Conservation (phyloP, 2,329 filamentous ascomycete species). For the Chrysoporthe cubensis region DNA sequence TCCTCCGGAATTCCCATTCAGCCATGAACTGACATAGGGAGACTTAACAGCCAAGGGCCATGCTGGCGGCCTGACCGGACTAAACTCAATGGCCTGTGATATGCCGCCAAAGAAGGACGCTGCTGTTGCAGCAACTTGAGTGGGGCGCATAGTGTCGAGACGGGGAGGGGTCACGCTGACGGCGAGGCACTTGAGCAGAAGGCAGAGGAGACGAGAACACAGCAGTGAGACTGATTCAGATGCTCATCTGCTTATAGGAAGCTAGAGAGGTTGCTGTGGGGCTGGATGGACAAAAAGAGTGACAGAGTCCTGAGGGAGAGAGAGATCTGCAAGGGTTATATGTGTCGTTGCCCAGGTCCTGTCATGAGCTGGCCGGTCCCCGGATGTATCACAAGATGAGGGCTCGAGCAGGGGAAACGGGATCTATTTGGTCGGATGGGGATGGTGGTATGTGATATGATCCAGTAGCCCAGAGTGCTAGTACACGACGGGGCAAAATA, state of each 20-base stretch:
- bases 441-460: slow-evolving; percentile 17
- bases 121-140: slow-evolving; percentile 31
- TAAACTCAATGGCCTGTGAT: slow-evolving; percentile 57
- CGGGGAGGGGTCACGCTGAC: not conserved
- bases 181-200: not conserved
- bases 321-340: slow-evolving; percentile 15
- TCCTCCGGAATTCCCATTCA: slow-evolving; percentile 64
- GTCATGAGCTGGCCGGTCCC: slow-evolving; percentile 11
- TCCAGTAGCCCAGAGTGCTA: slow-evolving; percentile 14
- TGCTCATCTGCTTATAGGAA: not conserved
- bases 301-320: no score
- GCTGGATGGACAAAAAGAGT: not conserved
- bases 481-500: slow-evolving; percentile 6
- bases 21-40: slow-evolving; percentile 75
- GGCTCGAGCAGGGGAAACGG: not conserved
- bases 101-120: slow-evolving; percentile 36
- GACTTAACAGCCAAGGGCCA: slow-evolving; percentile 74
- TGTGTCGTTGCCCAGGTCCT: slow-evolving; percentile 3
- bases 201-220: not conserved
- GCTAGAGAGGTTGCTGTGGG: not conserved
- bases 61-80: slow-evolving; percentile 67
- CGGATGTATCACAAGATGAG: slow-evolving; percentile 14
- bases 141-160: slow-evolving; percentile 20
- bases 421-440: slow-evolving; percentile 22
- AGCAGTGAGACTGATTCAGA: not conserved